phyloP scores from a whole-genome alignment of 2,329 filamentous ascomycete species.

The Fusarium odoratissimum region DNA sequence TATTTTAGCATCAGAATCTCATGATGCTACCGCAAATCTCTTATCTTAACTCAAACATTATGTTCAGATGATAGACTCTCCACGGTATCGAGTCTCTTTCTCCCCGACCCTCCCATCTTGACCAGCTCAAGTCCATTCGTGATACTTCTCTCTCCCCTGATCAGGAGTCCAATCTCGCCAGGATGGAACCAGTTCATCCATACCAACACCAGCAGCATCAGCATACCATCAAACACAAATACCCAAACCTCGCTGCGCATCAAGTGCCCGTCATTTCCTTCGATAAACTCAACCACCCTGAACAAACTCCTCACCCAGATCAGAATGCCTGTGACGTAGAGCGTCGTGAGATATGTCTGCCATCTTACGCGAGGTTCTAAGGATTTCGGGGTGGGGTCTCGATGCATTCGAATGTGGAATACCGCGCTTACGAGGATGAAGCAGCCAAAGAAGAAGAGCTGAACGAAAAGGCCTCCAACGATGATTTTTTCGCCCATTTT shows the following conservation, averaged over 20 bases:
- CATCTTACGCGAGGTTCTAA: slow-evolving; percentile 41
- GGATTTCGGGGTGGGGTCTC: slow-evolving; percentile 19
- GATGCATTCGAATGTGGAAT: slow-evolving; percentile 55
- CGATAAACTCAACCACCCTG: slow-evolving; percentile 56
- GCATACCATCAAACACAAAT: slow-evolving; percentile 53
- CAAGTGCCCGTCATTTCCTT: slow-evolving; percentile 50
- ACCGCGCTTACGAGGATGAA: slow-evolving; percentile 60
- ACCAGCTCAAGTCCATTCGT: slow-evolving; percentile 42
- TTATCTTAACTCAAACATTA: neutral
- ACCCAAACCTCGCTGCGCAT: slow-evolving; percentile 50
- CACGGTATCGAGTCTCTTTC: slow-evolving; percentile 13
- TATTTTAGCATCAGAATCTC: neutral
- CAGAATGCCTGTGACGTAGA: slow-evolving; percentile 46
- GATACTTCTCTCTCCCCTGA: slow-evolving; percentile 37
- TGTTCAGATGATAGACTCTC: slow-evolving; percentile 32
- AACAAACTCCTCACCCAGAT: slow-evolving; percentile 57
- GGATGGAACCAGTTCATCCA: slow-evolving; percentile 49
- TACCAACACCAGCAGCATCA: slow-evolving; percentile 49
- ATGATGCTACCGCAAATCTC: neutral
- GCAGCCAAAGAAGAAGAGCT: slow-evolving; percentile 65
- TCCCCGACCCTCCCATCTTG: slow-evolving; percentile 8
- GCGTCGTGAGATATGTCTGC: slow-evolving; percentile 47
- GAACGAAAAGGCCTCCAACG: slow-evolving; percentile 63
- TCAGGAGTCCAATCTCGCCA: slow-evolving; percentile 44
- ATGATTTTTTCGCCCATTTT: slow-evolving; percentile 60